phyloP scores from a whole-genome alignment of 2,329 filamentous ascomycete genomes.

The Clarireedia hainanense region DNA sequence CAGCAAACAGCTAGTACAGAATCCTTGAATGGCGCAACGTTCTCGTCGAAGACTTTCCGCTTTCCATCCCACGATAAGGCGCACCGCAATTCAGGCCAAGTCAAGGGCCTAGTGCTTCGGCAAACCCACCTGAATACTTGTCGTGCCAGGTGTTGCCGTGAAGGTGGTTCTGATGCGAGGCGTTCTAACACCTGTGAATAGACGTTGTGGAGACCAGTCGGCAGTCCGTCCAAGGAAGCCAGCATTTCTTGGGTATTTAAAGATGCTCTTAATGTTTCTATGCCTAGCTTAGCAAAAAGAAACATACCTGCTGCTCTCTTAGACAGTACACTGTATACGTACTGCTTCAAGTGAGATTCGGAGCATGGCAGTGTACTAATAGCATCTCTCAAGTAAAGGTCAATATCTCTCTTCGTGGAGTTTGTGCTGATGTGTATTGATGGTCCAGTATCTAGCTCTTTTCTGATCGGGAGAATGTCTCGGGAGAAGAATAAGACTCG shows the following conservation, averaged over 20 bases:
- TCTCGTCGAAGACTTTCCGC: constrained; percentile 3
- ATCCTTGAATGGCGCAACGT: background rate
- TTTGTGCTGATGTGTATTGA: constrained; percentile 1
- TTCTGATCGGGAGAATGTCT: constrained; percentile 2
- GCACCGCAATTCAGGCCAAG: constrained; percentile 4
- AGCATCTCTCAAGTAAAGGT: constrained; percentile 4
- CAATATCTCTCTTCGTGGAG: background rate
- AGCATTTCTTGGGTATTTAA: constrained; percentile 7
- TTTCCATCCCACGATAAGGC: constrained; percentile 7
- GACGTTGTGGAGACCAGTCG: constrained; percentile 5
- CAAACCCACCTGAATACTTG: constrained; percentile 5
- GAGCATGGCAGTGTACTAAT: constrained; percentile 2
- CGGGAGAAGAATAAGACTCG: constrained; percentile 5
- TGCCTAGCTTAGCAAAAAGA: constrained; percentile 2
- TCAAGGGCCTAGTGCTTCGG: constrained; percentile 3
- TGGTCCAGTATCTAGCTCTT: background rate
- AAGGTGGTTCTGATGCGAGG: background rate
- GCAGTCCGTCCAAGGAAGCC: constrained; percentile 1
- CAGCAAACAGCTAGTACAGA: constrained; percentile 4
- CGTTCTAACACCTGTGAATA: constrained; percentile 3
- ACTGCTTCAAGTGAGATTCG: constrained; percentile 6
- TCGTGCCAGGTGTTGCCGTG: background rate
- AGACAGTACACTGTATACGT: constrained; percentile 3
- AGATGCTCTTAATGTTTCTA: constrained; percentile 6
- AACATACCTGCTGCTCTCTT: constrained; percentile 6